Evolutionary conservation across 805 yeast species (phyloP), one percentile per base, ranked within the genome.

Genomic region (Cyberlindnera japonica): DNA sequence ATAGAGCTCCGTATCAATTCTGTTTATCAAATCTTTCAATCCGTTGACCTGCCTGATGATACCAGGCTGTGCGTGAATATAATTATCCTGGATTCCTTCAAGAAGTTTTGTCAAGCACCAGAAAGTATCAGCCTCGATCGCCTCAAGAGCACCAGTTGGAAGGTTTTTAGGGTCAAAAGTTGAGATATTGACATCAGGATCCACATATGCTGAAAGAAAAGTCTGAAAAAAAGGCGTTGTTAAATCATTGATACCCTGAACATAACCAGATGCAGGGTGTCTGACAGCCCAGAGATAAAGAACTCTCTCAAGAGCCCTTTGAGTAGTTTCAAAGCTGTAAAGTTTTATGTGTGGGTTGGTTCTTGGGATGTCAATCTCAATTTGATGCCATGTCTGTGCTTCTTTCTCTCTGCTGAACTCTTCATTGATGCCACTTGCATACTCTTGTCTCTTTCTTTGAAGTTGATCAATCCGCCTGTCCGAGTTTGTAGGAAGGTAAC

Each of bases 61-160:
- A 3, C 99, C 99, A 0, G 99, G 99, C 62, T 93, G 99, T 25
- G 96, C 96, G 64, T 91, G 98, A 40, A 93, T 91, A 63, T 90
- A 93, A 58, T 90, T 93, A 61, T 93, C 99, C 50, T 95, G 96
- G 47, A 93, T 93, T 16, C 95, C 95, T 56, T 93, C 99, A 36
- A 93, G 69, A 19, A 93, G 69, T 55, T 91, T 81, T 4, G 96
- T 83, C 42, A 93, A 67, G 62, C 98, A 93, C 99, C 99, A 93
- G 65, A 86, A 93, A 3, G 96, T 82, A 64, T 93, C 99, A 2
- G 97, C 97, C 58, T 93, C 99, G 15, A 91, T 78, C 13, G 77
- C 77, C 36, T 77, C 72, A 31, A 82, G 61, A 14, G 82, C 79
- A 32, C 79, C 77, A 20, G 67, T 59, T 1, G 88, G 79, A 42